phyloP scores from a whole-genome alignment of 192 early-diverging fungal species.

The Backusella mclennaniae region DNA sequence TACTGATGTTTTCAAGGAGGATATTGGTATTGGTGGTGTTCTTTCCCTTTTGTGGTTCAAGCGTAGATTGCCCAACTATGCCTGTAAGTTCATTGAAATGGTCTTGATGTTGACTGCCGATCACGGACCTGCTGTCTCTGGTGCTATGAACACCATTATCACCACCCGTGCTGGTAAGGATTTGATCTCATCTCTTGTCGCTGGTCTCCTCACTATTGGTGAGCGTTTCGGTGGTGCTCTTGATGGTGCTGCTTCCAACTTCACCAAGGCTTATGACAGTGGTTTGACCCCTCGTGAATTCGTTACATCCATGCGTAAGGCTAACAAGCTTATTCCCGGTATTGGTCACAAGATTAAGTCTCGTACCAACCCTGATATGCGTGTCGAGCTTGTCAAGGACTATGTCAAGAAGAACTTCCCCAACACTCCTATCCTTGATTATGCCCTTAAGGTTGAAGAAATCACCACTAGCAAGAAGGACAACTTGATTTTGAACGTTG shows the following conservation, averaged over 20 bases:
- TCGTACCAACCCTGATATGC: slow-evolving; percentile 96
- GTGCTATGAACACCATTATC: slow-evolving; percentile 88
- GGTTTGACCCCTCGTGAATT: slow-evolving; percentile 91
- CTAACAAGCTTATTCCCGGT: slow-evolving; percentile 96
- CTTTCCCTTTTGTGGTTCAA: slow-evolving; percentile 98
- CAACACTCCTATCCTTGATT: slow-evolving; percentile 82
- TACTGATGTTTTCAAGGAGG: slow-evolving; percentile 97
- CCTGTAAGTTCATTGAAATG: slow-evolving; percentile 99
- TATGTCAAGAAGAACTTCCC: slow-evolving; percentile 90
- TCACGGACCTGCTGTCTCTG: slow-evolving; percentile 98
- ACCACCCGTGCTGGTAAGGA: slow-evolving; percentile 98
- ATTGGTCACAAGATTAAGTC: slow-evolving; percentile 99
- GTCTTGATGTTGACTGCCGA: slow-evolving; percentile 99
- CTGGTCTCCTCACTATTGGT: slow-evolving; percentile 96
- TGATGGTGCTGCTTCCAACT: slow-evolving; percentile 93
- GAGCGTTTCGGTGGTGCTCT: slow-evolving; percentile 97
- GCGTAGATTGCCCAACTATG: slow-evolving; percentile 91
- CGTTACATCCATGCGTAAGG: slow-evolving; percentile 91
- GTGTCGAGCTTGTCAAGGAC: slow-evolving; percentile 93
- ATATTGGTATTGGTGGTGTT: slow-evolving; percentile 98
- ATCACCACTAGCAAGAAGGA: slow-evolving; percentile 99
- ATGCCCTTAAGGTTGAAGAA: slow-evolving; percentile 90
- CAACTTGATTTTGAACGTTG: slow-evolving; percentile 94
- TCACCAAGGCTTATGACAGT: slow-evolving; percentile 92
- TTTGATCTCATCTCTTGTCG: slow-evolving; percentile 90